Base-by-base conservation (phyloP, 768 basidiomycete species). In the Heimioporus sp. region DNA sequence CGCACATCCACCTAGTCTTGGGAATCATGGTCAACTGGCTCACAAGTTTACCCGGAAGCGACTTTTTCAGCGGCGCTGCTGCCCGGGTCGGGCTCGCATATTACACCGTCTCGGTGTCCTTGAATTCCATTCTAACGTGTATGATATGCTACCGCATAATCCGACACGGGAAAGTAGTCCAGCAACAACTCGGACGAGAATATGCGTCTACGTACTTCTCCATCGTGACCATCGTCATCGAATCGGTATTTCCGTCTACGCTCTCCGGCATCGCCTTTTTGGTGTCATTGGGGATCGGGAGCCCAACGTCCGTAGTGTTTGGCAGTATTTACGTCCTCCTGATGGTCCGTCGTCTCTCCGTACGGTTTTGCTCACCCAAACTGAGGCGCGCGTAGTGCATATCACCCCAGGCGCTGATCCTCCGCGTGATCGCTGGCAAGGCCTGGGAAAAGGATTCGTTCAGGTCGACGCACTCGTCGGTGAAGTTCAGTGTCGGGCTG, bases 331-430 rank as follows among this genome's bases (percentile, higher is more conserved):
- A 63, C 30, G 4, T 58, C 13, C 6, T 58, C 43, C 49, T 61
- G 52, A 67, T 62, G 59, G 65, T 66, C 10, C 15, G 51, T 52
- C 3, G 12, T 40, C 11, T 36, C 15, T 11, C 30, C 15, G 6
- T 21, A 15, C 20, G 16, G 17, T 15, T 3, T 19, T n/a, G 19
- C 17, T 34, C 8, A 20, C 10, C 30, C 43, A 28, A 43, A 2
- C 17, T 9, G 2, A 31, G 19, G n/a, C 9, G 10, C 4, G n/a
- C 6, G 7, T 36, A 67, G 65, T 65, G 58, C 38, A 63, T 67
- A 49, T 63, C 65, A 17, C 64, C 65, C 1, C 65, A 64, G 38
- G 46, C 64, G 40, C 40, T 66, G 43, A 62, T 68, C 31, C 54
- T 68, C 17, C 55, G 61, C 30, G 64, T 66, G 15, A 31, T 65